Percentiles rank a stretch among this genome's conserved stretches.
These are phyloP conservation scores for Collybia sordida DNA, from an alignment of 768 basidiomycete genomes.

Conservation along the genomic window DNA sequence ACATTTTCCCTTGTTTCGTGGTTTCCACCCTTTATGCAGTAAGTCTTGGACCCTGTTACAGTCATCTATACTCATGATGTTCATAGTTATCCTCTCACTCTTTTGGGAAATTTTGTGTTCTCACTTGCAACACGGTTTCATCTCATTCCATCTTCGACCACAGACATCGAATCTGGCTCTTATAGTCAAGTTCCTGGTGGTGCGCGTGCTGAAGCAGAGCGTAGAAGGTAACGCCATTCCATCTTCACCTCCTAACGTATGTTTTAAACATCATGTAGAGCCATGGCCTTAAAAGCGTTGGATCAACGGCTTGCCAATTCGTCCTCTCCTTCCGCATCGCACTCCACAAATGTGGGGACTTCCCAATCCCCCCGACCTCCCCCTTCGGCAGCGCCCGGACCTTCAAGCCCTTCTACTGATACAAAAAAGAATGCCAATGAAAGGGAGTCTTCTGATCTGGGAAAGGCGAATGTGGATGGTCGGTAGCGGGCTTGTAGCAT, in stretches of 20 bases:
- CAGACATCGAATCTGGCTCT: constrained; percentile 71
- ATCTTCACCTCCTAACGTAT: not conserved
- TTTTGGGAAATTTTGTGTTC: constrained; percentile 68
- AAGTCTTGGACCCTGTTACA: constrained; percentile 21
- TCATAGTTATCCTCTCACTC: constrained; percentile 60
- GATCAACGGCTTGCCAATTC: constrained; percentile 87
- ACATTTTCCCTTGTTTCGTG: constrained; percentile 93
- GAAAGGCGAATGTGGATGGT: constrained; percentile 26
- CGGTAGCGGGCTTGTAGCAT: constrained; percentile 13
- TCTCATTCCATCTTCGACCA: constrained; percentile 63
- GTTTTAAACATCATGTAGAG: constrained; percentile 48
- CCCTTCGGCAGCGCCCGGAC: constrained; percentile 29
- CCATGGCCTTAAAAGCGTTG: constrained; percentile 94
- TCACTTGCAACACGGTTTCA: constrained; percentile 66
- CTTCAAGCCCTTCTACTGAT: constrained; percentile 14
- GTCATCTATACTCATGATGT: too few relatives aligned
- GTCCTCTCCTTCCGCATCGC: constrained; percentile 39
- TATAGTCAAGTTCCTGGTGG: constrained; percentile 82
- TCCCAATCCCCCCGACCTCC: constrained; percentile 30
- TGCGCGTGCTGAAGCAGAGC: constrained; percentile 93
- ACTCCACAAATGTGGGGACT: constrained; percentile 29
- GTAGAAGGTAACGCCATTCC: constrained; percentile 64
- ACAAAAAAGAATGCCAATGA: constrained; percentile 38
- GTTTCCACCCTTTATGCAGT: constrained; percentile 98
- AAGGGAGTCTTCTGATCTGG: constrained; percentile 29